phyloP scores from a whole-genome alignment of 75 land plant genomes.

The Pinus albicaulis region DNA sequence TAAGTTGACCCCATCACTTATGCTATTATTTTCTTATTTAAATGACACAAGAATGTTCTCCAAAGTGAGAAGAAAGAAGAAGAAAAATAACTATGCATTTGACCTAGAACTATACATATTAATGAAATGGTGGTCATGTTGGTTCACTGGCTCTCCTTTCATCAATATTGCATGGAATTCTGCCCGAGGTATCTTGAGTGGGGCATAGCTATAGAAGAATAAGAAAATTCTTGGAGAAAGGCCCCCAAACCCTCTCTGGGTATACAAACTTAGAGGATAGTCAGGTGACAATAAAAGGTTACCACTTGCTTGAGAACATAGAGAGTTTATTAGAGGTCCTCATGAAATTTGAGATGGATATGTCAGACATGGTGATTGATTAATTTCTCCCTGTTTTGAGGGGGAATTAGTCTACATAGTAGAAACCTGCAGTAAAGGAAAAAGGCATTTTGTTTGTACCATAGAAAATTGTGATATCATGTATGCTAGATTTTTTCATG shows the following conservation, averaged over 20 bases:
- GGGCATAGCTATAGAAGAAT: constrained; percentile 2
- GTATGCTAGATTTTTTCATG: constrained; percentile 67
- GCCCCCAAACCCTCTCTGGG: constrained; percentile 9
- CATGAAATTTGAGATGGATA: constrained; percentile 1
- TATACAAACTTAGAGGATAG: not conserved
- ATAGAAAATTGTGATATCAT: constrained; percentile 61
- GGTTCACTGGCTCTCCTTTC: not conserved
- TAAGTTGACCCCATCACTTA: not conserved
- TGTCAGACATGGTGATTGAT: not conserved
- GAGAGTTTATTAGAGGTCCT: not conserved
- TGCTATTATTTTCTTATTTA: constrained; percentile 1
- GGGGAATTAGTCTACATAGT: constrained; percentile 5
- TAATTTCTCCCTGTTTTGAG: constrained; percentile 1
- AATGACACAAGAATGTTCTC: not conserved
- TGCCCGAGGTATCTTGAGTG: constrained; percentile 2
- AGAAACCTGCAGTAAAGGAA: constrained; percentile 2
- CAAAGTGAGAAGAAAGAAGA: not conserved
- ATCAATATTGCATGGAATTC: constrained; percentile 1
- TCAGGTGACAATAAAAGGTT: not conserved
- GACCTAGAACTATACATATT: constrained; percentile 3
- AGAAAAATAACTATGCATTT: not conserved
- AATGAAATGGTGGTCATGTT: not conserved
- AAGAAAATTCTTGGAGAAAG: constrained; percentile 1
- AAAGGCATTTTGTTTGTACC: constrained; percentile 16
- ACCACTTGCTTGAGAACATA: not conserved